Percentiles rank a stretch among this genome's conserved stretches.
These are phyloP conservation scores for Aquilaria yunnanensis DNA, from an alignment of 345 rosid genomes.

Conservation along the genomic window DNA sequence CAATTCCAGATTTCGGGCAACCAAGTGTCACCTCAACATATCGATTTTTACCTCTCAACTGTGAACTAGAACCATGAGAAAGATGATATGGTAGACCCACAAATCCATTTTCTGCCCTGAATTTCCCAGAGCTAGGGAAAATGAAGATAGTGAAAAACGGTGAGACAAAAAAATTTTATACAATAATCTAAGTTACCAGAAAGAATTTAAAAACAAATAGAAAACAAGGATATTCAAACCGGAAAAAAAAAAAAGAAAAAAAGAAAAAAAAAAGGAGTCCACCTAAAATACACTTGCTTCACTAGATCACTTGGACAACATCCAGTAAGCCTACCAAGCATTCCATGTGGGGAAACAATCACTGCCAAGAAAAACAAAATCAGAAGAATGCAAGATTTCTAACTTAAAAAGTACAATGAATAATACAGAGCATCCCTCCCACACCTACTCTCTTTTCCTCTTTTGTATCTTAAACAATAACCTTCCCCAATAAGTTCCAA, in stretches of 20 bases:
- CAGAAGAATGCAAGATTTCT: constrained; percentile 10
- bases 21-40: constrained; percentile 88
- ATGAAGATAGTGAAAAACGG: constrained; percentile 12
- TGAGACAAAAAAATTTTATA: not conserved
- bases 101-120: constrained; percentile 50
- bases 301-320: constrained; percentile 89
- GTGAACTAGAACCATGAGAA: constrained; percentile 55
- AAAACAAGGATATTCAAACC: too few species aligned
- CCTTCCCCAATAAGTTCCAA: too few species aligned
- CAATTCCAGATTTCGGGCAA: constrained; percentile 43
- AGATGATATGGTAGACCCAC: constrained; percentile 60
- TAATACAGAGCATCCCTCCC: not conserved
- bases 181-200: not conserved
- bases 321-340: constrained; percentile 90
- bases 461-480: too few species aligned
- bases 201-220: constrained; percentile 1
- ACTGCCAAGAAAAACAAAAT: constrained; percentile 47
- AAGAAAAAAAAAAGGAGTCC: constrained; percentile 6
- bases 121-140: constrained; percentile 51
- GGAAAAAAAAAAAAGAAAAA: not conserved
- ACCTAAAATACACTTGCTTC: constrained; percentile 90
- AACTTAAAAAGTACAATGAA: constrained; percentile 5
- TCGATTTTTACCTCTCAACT: constrained; percentile 58
- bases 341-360: constrained; percentile 96
- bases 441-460: too few species aligned